phyloP scores from a whole-genome alignment of 257 asterid species.

The Craterostigma plantagineum region DNA sequence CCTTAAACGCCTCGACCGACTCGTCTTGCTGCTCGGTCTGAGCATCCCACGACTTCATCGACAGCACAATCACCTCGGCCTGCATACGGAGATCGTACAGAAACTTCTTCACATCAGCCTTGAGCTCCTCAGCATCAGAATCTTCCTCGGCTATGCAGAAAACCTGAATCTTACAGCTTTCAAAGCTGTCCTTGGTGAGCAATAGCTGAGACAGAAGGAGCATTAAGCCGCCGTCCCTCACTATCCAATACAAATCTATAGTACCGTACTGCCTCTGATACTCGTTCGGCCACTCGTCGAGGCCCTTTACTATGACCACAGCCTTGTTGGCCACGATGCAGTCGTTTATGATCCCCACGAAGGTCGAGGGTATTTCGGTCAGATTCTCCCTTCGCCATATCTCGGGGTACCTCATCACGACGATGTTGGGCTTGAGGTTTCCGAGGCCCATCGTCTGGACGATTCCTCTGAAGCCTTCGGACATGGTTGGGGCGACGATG shows the following conservation, averaged over 20 bases:
- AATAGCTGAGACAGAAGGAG: constrained; percentile 93
- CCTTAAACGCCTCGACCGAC: constrained; percentile 57
- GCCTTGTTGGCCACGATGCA: constrained; percentile 97
- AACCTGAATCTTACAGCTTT: constrained; percentile 92
- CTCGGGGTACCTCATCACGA: constrained; percentile 93
- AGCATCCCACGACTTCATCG: constrained; percentile 92
- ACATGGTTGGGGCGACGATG: constrained; percentile 86
- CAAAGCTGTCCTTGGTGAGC: constrained; percentile 78
- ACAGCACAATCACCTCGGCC: constrained; percentile 84
- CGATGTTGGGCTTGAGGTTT: constrained; percentile 84
- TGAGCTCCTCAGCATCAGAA: constrained; percentile 83
- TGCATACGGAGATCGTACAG: constrained; percentile 95
- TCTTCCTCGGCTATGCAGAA: constrained; percentile 97
- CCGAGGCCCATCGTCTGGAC: constrained; percentile 99
- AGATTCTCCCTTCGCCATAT: constrained; percentile 91
- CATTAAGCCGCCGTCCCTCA: constrained; percentile 95
- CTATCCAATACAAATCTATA: constrained; percentile 91
- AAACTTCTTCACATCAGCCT: constrained; percentile 76
- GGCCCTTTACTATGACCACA: constrained; percentile 86
- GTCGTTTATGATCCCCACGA: constrained; percentile 79
- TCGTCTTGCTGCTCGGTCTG: constrained; percentile 62
- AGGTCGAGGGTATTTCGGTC: constrained; percentile 73
- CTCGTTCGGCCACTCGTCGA: constrained; percentile 98
- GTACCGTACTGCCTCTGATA: constrained; percentile 91
- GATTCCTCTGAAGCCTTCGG: constrained; percentile 88